Evolutionary conservation across 768 basidiomycete species (phyloP).

Genomic region (Pulveroboletus sp.): DNA sequence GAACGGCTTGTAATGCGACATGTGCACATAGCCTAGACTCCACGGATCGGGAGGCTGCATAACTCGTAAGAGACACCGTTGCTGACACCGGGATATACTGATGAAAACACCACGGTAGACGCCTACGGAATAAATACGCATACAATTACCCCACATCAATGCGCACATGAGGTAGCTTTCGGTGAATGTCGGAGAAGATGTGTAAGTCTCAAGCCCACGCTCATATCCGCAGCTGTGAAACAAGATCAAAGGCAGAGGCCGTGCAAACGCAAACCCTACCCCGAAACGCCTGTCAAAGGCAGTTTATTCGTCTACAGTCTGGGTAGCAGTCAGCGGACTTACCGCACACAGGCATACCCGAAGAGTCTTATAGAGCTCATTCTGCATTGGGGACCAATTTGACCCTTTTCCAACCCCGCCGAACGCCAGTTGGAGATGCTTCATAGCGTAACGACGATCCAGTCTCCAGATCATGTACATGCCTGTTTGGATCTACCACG

Average conservation of each 20-base stretch:
- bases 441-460: too few species aligned
- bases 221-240: not conserved
- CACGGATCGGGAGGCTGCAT: constrained; percentile 5
- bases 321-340: too few species aligned
- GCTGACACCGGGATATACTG: not conserved
- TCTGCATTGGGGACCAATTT: too few species aligned
- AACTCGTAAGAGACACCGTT: not conserved
- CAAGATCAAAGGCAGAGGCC: not conserved
- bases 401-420: too few species aligned
- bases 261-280: too few species aligned
- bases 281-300: too few species aligned
- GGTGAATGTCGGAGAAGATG: constrained; percentile 3
- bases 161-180: not conserved
- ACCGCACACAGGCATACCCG: too few species aligned
- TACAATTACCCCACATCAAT: not conserved
- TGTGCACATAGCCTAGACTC: constrained; percentile 1
- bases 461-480: not conserved
- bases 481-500: not conserved
- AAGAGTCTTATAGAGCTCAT: too few species aligned
- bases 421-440: too few species aligned
- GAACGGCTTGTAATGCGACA: too few species aligned
- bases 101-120: constrained; percentile 1
- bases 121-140: constrained; percentile 2
- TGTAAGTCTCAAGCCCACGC: not conserved
- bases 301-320: too few species aligned